A percentile compares a stretch with the other conserved stretches of the same genome.
phyloP scores from a whole-genome alignment of 1,284 basidiomycete species.

The Porogramme epimiltina region DNA sequence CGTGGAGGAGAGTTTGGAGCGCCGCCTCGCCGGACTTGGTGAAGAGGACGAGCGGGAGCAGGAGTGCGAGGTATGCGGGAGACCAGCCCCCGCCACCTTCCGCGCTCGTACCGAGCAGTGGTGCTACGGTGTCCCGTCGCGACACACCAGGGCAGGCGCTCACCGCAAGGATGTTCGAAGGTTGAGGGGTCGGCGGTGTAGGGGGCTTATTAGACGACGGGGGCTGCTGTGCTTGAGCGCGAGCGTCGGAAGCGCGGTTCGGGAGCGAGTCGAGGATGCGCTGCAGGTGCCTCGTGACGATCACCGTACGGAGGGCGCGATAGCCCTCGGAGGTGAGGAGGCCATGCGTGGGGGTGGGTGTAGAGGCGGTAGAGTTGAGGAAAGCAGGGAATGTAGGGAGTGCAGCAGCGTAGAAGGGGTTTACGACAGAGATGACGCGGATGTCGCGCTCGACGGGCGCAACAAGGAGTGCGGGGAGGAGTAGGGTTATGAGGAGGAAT shows the following conservation, averaged over 20 bases:
- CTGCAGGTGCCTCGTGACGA: conserved; percentile 74
- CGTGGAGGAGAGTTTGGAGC: conserved; percentile 68
- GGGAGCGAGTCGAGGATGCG: conserved; percentile 78
- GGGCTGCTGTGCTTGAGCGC: conserved; percentile 14
- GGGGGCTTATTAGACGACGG: conserved; percentile 51
- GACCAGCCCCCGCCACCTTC: conserved; percentile 37
- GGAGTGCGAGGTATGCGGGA: conserved; percentile 58
- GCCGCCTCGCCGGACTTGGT: conserved; percentile 62
- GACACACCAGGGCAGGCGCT: conserved; percentile 76
- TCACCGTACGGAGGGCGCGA: conserved; percentile 61
- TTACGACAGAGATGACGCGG: conserved; percentile 78
- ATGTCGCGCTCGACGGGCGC: conserved; percentile 84
- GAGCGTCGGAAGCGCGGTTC: conserved; percentile 44
- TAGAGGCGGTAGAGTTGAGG: conserved; percentile 25
- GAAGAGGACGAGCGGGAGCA: conserved; percentile 60
- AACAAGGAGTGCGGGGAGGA: conserved; percentile 77
- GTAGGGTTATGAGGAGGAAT: conserved; percentile 76
- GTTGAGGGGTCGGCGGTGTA: conserved; percentile 37
- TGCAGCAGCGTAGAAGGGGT: conserved; percentile 82
- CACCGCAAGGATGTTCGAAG: conserved; percentile 72
- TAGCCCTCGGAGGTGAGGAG: conserved; percentile 54
- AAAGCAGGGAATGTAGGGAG: conserved; percentile 47
- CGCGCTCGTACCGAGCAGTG: conserved; percentile 52
- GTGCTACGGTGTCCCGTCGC: conserved; percentile 62
- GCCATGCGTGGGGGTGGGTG: conserved; percentile 42